A percentile compares a stretch with the other conserved stretches of the same genome.
Conservation (phyloP, 106 monocot species). For the Vanilla planifolia region DNA sequence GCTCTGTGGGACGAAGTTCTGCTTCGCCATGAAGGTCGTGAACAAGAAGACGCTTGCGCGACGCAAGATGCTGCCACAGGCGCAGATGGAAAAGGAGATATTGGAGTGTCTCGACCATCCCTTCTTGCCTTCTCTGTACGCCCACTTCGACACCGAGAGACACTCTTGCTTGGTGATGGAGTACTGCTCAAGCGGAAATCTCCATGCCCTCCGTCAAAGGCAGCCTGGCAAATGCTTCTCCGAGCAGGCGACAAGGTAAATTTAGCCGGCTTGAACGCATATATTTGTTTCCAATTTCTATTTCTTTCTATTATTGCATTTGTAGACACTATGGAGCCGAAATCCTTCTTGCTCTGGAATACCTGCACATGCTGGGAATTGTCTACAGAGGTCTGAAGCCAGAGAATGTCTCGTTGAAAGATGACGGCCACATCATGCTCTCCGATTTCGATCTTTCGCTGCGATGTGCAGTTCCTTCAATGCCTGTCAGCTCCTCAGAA, state of each 20-base stretch:
- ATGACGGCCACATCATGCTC: slow-evolving; percentile 56
- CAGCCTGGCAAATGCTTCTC: slow-evolving; percentile 17
- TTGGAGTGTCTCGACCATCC: slow-evolving; percentile 24
- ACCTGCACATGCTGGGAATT: slow-evolving; percentile 28
- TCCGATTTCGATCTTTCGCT: slow-evolving; percentile 64
- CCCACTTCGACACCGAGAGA: slow-evolving; percentile 23
- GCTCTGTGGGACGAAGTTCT: slow-evolving; percentile 11
- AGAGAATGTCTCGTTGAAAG: slow-evolving; percentile 23
- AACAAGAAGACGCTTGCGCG: slow-evolving; percentile 15
- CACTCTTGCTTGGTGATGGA: slow-evolving; percentile 28
- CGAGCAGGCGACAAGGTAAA: slow-evolving; percentile 19
- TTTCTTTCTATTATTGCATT: too few species aligned
- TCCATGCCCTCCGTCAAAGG: slow-evolving; percentile 20
- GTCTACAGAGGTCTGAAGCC: slow-evolving; percentile 28
- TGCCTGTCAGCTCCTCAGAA: slow-evolving; percentile 19
- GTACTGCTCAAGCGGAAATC: slow-evolving; percentile 21
- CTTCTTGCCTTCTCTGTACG: slow-evolving; percentile 18
- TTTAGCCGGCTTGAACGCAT: background rate
- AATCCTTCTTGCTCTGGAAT: slow-evolving; percentile 22
- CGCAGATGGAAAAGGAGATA: slow-evolving; percentile 22
- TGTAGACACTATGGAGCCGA: slow-evolving; percentile 28
- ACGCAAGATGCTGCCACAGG: slow-evolving; percentile 19
- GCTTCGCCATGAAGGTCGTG: slow-evolving; percentile 27
- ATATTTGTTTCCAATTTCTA: too few species aligned
- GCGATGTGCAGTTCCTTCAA: slow-evolving; percentile 19